These are phyloP conservation scores for Monosporozyma unispora DNA, from an alignment of 805 yeast genomes.

Conservation along the genomic window DNA sequence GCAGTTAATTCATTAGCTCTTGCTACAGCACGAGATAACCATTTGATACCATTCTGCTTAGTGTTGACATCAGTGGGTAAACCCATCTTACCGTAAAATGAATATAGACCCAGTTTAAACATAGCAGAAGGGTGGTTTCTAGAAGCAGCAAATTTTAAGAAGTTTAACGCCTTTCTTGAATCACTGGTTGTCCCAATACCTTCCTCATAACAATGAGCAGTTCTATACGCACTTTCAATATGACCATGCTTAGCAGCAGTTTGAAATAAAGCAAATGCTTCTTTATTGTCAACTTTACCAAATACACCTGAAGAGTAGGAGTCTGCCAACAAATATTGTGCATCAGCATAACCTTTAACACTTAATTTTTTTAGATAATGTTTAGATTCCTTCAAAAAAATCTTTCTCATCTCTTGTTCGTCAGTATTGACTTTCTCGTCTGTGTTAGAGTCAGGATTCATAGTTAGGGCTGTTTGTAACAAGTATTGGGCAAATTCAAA, in stretches of 20 bases:
- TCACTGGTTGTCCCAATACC: conserved; percentile 90
- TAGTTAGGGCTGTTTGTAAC: conserved; percentile 71
- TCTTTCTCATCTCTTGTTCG: conserved; percentile 34
- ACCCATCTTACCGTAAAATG: conserved; percentile 81
- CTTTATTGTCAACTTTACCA: conserved; percentile 69
- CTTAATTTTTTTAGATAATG: conserved; percentile 59
- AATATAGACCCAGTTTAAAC: conserved; percentile 83
- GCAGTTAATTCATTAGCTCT: conserved; percentile 76
- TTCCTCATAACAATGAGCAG: conserved; percentile 85
- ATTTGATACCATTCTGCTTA: conserved; percentile 80
- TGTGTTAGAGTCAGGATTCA: conserved; percentile 46
- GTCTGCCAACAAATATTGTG: conserved; percentile 89
- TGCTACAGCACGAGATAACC: conserved; percentile 83
- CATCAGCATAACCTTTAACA: conserved; percentile 76
- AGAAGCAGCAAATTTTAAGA: conserved; percentile 76
- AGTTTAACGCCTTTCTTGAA: conserved; percentile 76
- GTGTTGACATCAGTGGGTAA: conserved; percentile 55
- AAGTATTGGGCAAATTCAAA: conserved; percentile 88
- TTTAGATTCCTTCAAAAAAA: conserved; percentile 69
- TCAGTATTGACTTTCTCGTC: conserved; percentile 42
- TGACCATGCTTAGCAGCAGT: conserved; percentile 92
- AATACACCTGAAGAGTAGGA: conserved; percentile 78
- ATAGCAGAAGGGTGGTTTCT: conserved; percentile 95
- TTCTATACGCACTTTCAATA: conserved; percentile 82
- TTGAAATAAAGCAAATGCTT: conserved; percentile 69